Base-by-base conservation (phyloP, 2,329 filamentous ascomycete species). In the Calonectria naviculata region DNA sequence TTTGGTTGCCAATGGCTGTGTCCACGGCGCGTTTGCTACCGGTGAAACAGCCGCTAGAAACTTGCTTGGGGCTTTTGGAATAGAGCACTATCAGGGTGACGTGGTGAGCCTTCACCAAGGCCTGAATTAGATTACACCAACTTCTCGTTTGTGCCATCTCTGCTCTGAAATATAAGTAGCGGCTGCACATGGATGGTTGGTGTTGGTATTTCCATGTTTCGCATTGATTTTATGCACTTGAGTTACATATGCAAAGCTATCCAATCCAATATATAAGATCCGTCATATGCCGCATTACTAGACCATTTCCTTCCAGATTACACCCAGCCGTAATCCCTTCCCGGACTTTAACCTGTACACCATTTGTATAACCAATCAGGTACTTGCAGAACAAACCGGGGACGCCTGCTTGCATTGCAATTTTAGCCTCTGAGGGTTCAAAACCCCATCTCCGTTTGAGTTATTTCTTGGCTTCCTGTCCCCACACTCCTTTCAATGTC, bases 11-110 rank as follows among this genome's bases (percentile, higher is more conserved):
- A 65, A 65, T 9, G 68, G 68, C 10, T 70, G 68, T 34, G 68
- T 70, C 5, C 68, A 70, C 19, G 68, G 68, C 26, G 68, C 68
- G 4, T 70, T 66, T 47, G 67, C 61, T 5, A 65, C 61, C 15
- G 67, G 67, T 34, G 67, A 70, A 46, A 70, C 19, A 28, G 67
- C 67, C 24, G 67, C 67, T 7, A 62, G 17, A 10, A 70, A 70
- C 28, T 28, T 70, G 52, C 54, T 70, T 6, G 26, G 67, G 44
- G 21, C 41, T 21, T 69, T 69, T 49, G 49, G 49, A n/a, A 47
- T 69, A 12, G 19, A 47, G n/a, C 64, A 69, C n/a, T 54, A 60
- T 17, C 61, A 63, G 4, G 61, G 49, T 21, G 67, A 69, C 41
- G 4, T 60, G 26, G 61, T 69, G 41, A 69, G 67, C 36, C 66